Evolutionary conservation across 1,139 yeast genomes (phyloP), one percentile per base, ranked within the genome.

Genomic region (Keqinozyma sinolaborantium): DNA sequence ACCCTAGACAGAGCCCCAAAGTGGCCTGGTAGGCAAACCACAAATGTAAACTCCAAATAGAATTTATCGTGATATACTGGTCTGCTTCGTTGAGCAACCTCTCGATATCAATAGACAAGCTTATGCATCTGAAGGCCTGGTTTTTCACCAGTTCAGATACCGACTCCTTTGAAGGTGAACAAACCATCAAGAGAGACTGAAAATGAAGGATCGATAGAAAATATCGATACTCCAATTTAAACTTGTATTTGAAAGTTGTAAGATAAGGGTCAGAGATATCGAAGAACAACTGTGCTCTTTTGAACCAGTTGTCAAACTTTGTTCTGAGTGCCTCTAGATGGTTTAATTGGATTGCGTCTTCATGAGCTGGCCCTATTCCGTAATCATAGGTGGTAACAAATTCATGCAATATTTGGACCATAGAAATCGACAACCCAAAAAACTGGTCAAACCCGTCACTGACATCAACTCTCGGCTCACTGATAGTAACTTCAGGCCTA

Each of bases 21-120:
- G 34, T 25, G 6, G 34, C 30, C 25, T 36, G 29, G 20, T 29
- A 28, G 8, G 38, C 40, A 30, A 20, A 36, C 14, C 18, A 20
- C 4, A 34, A 23, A 25, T 36, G 36, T 5, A 31, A 32, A 26
- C 40, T 34, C 36, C 36, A 36, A 16, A 36, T 28, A 3, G 36
- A 20, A 15, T 36, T 36, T 13, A 34, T 15, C 5, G 16, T 19
- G 3, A 18, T 27, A 9, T 14, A 12, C 3, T 31, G 21, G 13
- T 36, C 40, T 4, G 30, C 21, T n/a, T 29, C 28, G 3, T 18
- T 15, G 8, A 36, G 15, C 2, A 32, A 2, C 12, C 23, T 14
- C 8, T 16, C 16, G 7, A 34, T 24, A 4, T 23, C 26, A 4
- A 31, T 10, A 2, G 28, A 13, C 16, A n/a, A 16, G 5, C 25